Conservation (phyloP, 495 filamentous ascomycete species). For the Aspergillus kassunensis region DNA sequence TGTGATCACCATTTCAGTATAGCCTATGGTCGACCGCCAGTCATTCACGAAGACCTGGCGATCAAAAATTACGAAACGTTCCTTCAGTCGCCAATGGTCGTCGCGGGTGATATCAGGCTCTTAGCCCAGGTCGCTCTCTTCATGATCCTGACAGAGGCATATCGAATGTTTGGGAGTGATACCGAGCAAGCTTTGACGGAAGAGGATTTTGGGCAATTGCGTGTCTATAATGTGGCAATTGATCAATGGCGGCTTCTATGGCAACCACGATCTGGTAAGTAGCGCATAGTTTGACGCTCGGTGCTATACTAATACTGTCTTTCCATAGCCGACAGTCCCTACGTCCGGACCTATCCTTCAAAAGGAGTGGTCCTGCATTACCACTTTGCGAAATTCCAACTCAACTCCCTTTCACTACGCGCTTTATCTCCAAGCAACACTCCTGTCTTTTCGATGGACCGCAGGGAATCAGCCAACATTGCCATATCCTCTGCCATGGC, state of each 20-base stretch:
- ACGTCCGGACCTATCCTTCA: conserved; percentile 53
- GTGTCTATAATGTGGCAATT: conserved; percentile 50
- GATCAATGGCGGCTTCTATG: conserved; percentile 57
- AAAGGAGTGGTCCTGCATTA: conserved; percentile 60
- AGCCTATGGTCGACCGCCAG: conserved; percentile 50
- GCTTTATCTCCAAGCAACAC: conserved; percentile 47
- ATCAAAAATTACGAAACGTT: conserved; percentile 52
- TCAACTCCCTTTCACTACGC: conserved; percentile 56
- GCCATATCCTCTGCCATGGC: conserved; percentile 55
- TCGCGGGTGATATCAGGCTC: conserved; percentile 51
- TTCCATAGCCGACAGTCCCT: conserved; percentile 42
- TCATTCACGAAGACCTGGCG: conserved; percentile 50
- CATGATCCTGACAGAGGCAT: conserved; percentile 54
- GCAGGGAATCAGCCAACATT: conserved; percentile 51
- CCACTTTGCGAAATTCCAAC: conserved; percentile 57
- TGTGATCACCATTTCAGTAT: conserved; percentile 57
- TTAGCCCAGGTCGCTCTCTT: conserved; percentile 55
- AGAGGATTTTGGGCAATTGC: conserved; percentile 47
- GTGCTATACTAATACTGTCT: neutral
- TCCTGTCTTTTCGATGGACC: conserved; percentile 50
- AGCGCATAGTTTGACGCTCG: too few species aligned
- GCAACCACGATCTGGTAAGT: conserved; percentile 49
- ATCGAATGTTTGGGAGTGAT: conserved; percentile 54
- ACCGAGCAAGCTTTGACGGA: conserved; percentile 51
- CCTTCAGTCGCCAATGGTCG: conserved; percentile 42